Base-by-base conservation (phyloP, 2,329 filamentous ascomycete genomes). In the Cadophora luteo-olivacea region DNA sequence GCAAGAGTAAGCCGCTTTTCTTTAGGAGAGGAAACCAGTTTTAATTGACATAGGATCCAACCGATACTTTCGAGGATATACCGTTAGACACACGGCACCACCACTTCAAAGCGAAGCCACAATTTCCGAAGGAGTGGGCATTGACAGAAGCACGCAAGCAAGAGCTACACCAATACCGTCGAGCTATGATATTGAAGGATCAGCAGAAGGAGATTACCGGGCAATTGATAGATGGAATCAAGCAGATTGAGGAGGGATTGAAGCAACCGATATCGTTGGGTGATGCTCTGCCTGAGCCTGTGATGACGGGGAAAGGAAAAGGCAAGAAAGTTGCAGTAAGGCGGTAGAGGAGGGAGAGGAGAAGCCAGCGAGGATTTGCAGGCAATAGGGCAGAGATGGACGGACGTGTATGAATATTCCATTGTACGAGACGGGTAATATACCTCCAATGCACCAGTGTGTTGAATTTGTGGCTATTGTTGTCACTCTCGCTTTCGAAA, bases 31-130 rank as follows among this genome's bases (percentile, higher is more conserved):
- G n/a, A 41, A 12, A 24, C n/a, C 32, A 22, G 11, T 24, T 48
- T 71, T 77, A 70, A 77, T 64, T 61, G 24, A 14, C 45, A 65
- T 78, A 89, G 84, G 91, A 97, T 77, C 84, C 86, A 29, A 87
- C 82, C 48, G 95, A 99, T 74, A 92, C 87, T 12, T 97, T 98
- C 76, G 90, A 90, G 72, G 96, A 99, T 78, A 82, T 99, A 36
- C 95, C 96, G 1, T 86, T 98, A 61, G 94, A 99, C 78, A 90
- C 93, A 69, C 87, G 96, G 75, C 95, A 98, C 80, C 90, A 95
- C 83, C 90, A 87, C 76, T 84, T 86, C 70, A 92, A 91, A 83
- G 79, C 79, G 52, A 87, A 87, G 78, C 84, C 87, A 65, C 85
- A 84, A 72, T 98, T 97, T 80, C 96, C 96, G 1, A 85, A 88